Base-by-base conservation (phyloP, 495 filamentous ascomycete genomes). In the Hypoxylon trugodes region DNA sequence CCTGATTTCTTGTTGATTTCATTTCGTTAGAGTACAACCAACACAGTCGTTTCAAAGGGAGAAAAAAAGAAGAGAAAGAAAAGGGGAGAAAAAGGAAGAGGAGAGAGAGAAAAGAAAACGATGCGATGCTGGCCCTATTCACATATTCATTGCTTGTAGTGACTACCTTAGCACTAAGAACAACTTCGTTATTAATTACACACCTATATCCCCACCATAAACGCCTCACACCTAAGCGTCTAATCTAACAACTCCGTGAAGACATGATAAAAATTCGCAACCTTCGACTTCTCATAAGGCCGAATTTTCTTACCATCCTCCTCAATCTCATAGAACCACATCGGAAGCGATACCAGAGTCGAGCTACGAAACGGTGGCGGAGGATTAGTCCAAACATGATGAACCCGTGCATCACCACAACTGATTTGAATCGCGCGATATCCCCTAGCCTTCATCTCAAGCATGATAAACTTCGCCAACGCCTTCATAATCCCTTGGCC, bases 381-480 rank as follows among this genome's bases (percentile, higher is more conserved):
- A 4, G 62, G 62, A 12, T 59, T 60, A 18, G 62, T 30, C 62
- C 62, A 66, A 1, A 66, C 49, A 5, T 32, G 55, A 13, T 66
- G 62, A 33, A 66, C 43, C 19, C 60, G 62, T 8, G 62, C 55
- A 5, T 55, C 62, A 43, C 62, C 62, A 18, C 62, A 66, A 45
- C 49, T 66, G 33, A 66, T 60, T 32, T 66, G 54, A 12, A 66
- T 66, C 43, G 49, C 65, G 50, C 59, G 59, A 42, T 53, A 68
- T 25, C 65, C 65, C 47, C 21, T 58, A 13, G 53, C 51, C 48
- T 68, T 68, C 59, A 62, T 62, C 43, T 68, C 65, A 4, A 68
- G 59, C 65, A 68, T 63, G 40, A 68, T 50, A 22, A 59, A 68
- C 25, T 16, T 61, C 18, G 59, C 47, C n/a, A 68, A 21, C 12